Conservation (phyloP, 2,329 filamentous ascomycete genomes). For the Fusarium sp. region DNA sequence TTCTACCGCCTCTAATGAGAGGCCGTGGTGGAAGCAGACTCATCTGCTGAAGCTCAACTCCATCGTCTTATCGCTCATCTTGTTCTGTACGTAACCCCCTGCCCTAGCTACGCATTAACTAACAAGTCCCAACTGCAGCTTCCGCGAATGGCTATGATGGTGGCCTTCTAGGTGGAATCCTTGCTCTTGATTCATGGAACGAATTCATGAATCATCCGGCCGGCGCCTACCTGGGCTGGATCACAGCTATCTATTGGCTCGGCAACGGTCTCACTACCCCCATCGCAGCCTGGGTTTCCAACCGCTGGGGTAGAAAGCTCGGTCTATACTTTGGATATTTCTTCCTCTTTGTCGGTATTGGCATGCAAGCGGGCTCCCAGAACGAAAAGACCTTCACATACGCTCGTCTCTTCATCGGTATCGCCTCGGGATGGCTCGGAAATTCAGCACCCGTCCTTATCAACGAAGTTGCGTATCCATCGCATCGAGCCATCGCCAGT, state of each 20-base stretch:
- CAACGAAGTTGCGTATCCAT: slow-evolving; percentile 32
- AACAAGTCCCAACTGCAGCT: neutral
- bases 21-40: slow-evolving; percentile 26
- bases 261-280: slow-evolving; percentile 36
- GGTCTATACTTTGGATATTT: slow-evolving; percentile 29
- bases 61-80: slow-evolving; percentile 24
- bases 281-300: slow-evolving; percentile 31
- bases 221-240: slow-evolving; percentile 38
- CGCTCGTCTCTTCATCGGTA: slow-evolving; percentile 27
- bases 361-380: slow-evolving; percentile 23
- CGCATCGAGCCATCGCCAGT: slow-evolving; percentile 26
- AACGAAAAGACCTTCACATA: slow-evolving; percentile 32
- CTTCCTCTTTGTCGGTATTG: slow-evolving; percentile 27
- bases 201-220: slow-evolving; percentile 33
- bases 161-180: slow-evolving; percentile 19
- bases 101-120: neutral
- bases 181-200: slow-evolving; percentile 38
- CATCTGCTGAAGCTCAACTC: slow-evolving; percentile 32
- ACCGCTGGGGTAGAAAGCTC: slow-evolving; percentile 22
- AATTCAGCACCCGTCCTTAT: slow-evolving; percentile 29
- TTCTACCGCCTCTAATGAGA: neutral
- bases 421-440: slow-evolving; percentile 25
- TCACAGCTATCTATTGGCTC: slow-evolving; percentile 42
- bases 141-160: slow-evolving; percentile 33
- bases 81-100: slow-evolving; percentile 22